Conservation (phyloP, 768 basidiomycete genomes). For the Hericium rajendrae region DNA sequence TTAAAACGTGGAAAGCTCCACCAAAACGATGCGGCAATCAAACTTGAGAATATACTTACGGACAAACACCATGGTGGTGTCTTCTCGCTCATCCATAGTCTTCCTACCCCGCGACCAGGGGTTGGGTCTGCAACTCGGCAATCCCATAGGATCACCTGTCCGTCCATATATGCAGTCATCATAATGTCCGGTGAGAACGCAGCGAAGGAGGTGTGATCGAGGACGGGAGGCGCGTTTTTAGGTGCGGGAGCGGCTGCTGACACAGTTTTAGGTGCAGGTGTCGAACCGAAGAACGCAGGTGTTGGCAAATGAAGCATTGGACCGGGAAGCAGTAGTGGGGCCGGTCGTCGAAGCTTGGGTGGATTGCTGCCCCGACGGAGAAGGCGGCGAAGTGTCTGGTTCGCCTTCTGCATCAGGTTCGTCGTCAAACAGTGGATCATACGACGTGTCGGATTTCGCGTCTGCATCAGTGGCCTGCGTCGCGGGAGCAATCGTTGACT, state of each 20-base stretch:
- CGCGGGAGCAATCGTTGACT: neutral
- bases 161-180: slow-evolving; percentile 86
- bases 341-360: slow-evolving; percentile 1
- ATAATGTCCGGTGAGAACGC: slow-evolving; percentile 74
- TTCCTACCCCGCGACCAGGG: slow-evolving; percentile 63
- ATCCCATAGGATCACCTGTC: slow-evolving; percentile 90
- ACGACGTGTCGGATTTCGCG: slow-evolving; percentile 69
- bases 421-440: slow-evolving; percentile 86
- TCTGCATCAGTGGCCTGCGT: slow-evolving; percentile 31
- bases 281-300: slow-evolving; percentile 9
- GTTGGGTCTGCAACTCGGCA: slow-evolving; percentile 45
- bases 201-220: slow-evolving; percentile 50
- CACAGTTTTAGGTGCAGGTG: slow-evolving; percentile 46
- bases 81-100: slow-evolving; percentile 84
- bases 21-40: neutral
- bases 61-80: slow-evolving; percentile 95
- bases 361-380: neutral
- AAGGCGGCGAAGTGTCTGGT: slow-evolving; percentile 15
- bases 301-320: slow-evolving; percentile 8
- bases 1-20: neutral
- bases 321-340: slow-evolving; percentile 9
- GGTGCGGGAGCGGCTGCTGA: slow-evolving; percentile 42
- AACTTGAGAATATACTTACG: slow-evolving; percentile 35
- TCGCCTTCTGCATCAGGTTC: slow-evolving; percentile 59
- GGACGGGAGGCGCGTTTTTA: slow-evolving; percentile 67